These are phyloP conservation scores for Tolypocladium nubicola DNA, from an alignment of 2,329 filamentous ascomycete species.

Conservation along the genomic window DNA sequence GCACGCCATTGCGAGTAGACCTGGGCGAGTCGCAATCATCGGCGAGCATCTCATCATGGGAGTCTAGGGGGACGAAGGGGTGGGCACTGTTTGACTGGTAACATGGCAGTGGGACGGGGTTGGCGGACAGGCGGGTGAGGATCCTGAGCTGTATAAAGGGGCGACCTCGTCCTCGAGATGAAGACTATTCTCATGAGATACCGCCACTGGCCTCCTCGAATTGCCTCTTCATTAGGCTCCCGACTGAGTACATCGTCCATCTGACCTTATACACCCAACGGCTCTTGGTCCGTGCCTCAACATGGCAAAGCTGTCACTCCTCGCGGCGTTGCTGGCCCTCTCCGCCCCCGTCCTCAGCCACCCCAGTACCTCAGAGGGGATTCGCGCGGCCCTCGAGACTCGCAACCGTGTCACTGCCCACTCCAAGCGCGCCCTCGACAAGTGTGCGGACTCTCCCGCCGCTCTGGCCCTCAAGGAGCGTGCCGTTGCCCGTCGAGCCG, in stretches of 20 bases:
- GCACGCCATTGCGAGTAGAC: neutral
- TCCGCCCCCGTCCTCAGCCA: slow-evolving; percentile 10
- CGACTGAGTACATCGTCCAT: neutral
- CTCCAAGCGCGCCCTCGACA: slow-evolving; percentile 3
- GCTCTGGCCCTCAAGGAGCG: slow-evolving; percentile 2
- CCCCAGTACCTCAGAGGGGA: slow-evolving; percentile 6
- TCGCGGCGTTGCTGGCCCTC: slow-evolving; percentile 16
- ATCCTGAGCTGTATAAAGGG: neutral
- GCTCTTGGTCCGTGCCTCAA: neutral
- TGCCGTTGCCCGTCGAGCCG: slow-evolving; percentile 6
- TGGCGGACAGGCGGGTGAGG: neutral
- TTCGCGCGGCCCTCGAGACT: neutral
- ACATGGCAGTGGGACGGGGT: neutral
- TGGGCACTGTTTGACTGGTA: neutral
- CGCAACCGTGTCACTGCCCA: slow-evolving; percentile 3
- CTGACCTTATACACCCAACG: too few relatives aligned
- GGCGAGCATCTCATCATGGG: neutral
- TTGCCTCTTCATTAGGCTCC: neutral
- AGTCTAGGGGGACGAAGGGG: neutral
- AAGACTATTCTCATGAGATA: too few relatives aligned
- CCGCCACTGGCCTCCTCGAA: neutral
- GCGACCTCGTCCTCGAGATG: neutral
- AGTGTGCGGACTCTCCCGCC: slow-evolving; percentile 2
- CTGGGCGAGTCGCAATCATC: neutral
- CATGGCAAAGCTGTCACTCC: slow-evolving; percentile 8